A percentile compares a stretch with the other conserved stretches of the same genome.
These are phyloP conservation scores for Trichosporon faecale DNA, from an alignment of 1,284 basidiomycete species.

Conservation along the genomic window DNA sequence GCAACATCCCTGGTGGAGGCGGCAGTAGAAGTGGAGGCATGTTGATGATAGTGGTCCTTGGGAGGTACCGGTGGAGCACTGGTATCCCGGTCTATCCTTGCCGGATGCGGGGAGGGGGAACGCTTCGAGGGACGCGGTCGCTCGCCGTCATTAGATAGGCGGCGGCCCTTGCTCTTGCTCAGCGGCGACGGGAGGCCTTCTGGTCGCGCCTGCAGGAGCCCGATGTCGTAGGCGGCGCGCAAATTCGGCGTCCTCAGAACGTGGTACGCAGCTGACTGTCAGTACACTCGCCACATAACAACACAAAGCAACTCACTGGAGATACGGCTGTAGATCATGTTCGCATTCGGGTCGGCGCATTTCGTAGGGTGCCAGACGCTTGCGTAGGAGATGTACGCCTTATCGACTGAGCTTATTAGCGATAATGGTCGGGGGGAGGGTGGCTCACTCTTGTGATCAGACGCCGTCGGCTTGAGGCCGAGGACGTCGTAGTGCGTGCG, in stretches of 20 bases:
- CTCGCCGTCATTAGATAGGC: neutral
- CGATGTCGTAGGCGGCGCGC: constrained; percentile 6
- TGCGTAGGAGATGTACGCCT: constrained; percentile 2
- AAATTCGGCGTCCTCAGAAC: neutral
- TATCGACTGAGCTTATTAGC: neutral
- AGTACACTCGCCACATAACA: neutral
- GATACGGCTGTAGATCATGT: neutral
- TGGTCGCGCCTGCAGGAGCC: neutral
- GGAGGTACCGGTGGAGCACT: neutral
- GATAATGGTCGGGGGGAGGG: neutral
- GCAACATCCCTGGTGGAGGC: neutral
- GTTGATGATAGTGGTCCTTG: neutral
- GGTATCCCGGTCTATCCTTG: neutral
- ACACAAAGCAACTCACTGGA: neutral
- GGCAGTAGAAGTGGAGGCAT: neutral
- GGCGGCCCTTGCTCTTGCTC: neutral
- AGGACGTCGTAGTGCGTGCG: constrained; percentile 8
- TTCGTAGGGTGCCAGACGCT: constrained; percentile 7
- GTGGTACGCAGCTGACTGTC: neutral
- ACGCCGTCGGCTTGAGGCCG: constrained; percentile 5
- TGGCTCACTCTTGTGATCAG: neutral
- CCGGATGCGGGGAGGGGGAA: neutral
- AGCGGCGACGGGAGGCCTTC: neutral
- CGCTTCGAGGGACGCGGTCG: neutral
- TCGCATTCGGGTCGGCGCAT: neutral